phyloP scores from a whole-genome alignment of 805 yeast species.

The Sungouiella blattae region DNA sequence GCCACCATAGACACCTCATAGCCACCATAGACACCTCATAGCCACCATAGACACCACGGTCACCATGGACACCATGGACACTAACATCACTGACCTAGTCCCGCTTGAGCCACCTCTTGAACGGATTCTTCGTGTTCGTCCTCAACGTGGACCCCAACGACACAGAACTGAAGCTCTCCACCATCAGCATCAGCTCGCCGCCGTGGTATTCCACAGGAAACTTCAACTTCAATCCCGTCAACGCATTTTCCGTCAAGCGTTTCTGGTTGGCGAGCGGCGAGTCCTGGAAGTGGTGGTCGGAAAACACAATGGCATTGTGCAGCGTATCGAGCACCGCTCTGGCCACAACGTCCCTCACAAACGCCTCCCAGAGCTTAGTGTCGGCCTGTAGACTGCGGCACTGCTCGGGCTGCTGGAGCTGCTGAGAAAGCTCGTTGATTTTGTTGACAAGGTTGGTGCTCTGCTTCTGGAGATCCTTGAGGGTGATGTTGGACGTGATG shows the following conservation, averaged over 20 bases:
- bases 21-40: too few relatives aligned
- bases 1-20: too few relatives aligned
- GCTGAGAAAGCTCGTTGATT: conserved; percentile 26
- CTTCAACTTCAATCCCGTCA: conserved; percentile 28
- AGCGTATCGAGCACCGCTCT: conserved; percentile 29
- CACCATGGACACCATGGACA: too few relatives aligned
- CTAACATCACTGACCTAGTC: conserved; percentile 3
- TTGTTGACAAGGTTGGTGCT: conserved; percentile 30
- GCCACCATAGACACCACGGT: too few relatives aligned
- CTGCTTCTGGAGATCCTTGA: conserved; percentile 41
- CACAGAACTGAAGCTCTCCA: conserved; percentile 21
- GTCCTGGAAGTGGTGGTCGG: conserved; percentile 23
- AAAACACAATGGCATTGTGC: conserved; percentile 28
- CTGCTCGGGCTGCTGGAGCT: conserved; percentile 30
- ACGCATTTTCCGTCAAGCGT: conserved; percentile 31
- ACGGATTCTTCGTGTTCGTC: conserved; percentile 31
- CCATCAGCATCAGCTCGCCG: conserved; percentile 5
- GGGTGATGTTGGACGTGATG: conserved; percentile 39
- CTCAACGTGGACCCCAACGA: conserved; percentile 23
- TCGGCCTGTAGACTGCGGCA: conserved; percentile 26
- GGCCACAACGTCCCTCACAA: conserved; percentile 27
- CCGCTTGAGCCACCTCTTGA: conserved; percentile 37
- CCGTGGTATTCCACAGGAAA: conserved; percentile 20
- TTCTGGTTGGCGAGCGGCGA: conserved; percentile 21
- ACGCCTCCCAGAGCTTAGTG: conserved; percentile 32